Evolutionary conservation across 176 grass and related monocot species (phyloP).

Genomic region (Raddia guianensis): DNA sequence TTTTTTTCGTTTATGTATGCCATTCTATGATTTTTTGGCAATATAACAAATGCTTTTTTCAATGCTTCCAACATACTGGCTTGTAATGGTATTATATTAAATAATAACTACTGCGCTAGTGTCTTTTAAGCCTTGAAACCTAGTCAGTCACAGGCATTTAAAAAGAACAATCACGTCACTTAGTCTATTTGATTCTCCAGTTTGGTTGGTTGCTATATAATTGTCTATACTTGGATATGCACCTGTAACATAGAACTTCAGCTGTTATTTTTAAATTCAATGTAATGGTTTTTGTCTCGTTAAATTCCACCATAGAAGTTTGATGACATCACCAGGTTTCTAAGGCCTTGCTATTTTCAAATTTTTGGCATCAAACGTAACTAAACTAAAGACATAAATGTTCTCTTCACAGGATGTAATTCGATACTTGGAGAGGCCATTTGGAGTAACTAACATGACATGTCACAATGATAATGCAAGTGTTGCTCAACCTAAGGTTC

Average conservation of each 20-base stretch:
- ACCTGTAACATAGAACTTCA: neutral
- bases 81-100: neutral
- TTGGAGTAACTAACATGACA: slow-evolving; percentile 55
- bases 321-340: neutral
- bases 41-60: neutral
- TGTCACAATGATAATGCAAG: slow-evolving; percentile 64
- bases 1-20: neutral
- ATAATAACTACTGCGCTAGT: neutral
- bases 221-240: neutral
- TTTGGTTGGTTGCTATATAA: neutral
- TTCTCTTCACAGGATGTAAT: slow-evolving; percentile 64
- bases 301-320: neutral
- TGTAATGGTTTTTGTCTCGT: neutral
- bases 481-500: slow-evolving; percentile 47
- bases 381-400: slow-evolving; percentile 17
- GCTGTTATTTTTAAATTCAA: neutral
- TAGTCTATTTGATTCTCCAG: neutral
- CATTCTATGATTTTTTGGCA: neutral
- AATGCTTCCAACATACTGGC: neutral
- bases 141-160: neutral
- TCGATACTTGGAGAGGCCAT: slow-evolving; percentile 81
- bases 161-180: neutral
- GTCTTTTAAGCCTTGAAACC: neutral
- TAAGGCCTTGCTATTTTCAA: neutral
- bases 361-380: neutral